Base-by-base conservation (phyloP, 2,329 filamentous ascomycete genomes). In the Cladosporium sp. region DNA sequence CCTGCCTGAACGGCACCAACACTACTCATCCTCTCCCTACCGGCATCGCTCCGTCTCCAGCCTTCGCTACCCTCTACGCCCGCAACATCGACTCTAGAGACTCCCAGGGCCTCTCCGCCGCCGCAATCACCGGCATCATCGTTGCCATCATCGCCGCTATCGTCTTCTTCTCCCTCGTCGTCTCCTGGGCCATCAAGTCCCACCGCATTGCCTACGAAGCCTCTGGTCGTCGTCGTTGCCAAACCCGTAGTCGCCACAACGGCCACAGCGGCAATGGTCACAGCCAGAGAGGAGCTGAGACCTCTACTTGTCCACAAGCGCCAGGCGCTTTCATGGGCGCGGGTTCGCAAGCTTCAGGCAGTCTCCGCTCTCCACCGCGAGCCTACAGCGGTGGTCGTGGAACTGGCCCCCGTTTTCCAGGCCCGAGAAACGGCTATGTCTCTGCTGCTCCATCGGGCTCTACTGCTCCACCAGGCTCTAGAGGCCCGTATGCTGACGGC, bases 41-140 rank as follows among this genome's bases (percentile, higher is more conserved):
- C 22, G 15, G 20, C 27, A 39, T 13, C 17, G 13, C 17, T 7
- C 1, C 18, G 7, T 20, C 8, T 8, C 37, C 19, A 18, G 4
- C 12, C 20, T 15, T 27, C 7, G n/a, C n/a, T n/a, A 27, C 20
- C 20, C 39, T 41, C 13, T 20, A 41, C 39, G 8, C 39, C 39
- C 39, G 39, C 39, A 15, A n/a, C 36, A 47, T 39, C 24, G 44
- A 47, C 44, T 19, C 24, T 15, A 22, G 12, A 7, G n/a, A 40
- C 7, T 27, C 22, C 17, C 44, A 47, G 12, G 17, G 17, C 22
- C 12, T 19, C 3, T 12, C 19, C 24, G 36, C 44, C 44, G 24
- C 17, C 32, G 45, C 37, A 15, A 41, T 18, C 19, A 17, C 20
- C 18, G 37, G 45, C 37, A 18, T 36, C 37, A 41, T 48, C 11